These are phyloP conservation scores for Pelargonium cotyledonis DNA, from an alignment of 441 rosid genomes.

Conservation along the genomic window DNA sequence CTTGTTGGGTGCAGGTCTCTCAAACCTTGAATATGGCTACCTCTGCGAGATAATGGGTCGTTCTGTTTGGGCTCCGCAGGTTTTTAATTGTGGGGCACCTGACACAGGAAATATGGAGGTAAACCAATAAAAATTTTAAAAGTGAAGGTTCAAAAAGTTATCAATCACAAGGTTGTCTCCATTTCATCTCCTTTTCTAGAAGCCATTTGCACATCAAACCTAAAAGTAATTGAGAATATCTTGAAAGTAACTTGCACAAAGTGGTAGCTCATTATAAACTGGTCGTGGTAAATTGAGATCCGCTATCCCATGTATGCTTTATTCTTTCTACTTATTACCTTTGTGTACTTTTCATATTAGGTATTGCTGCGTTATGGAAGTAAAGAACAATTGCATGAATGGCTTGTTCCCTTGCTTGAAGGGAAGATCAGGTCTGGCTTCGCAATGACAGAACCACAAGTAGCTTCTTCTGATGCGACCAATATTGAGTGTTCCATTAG, in stretches of 20 bases:
- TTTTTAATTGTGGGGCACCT: constrained; percentile 95
- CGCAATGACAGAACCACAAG: constrained; percentile 99
- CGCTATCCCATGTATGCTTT: not conserved
- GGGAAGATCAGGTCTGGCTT: constrained; percentile 96
- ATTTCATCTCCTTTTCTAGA: too few species aligned
- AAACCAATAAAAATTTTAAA: constrained; percentile 17
- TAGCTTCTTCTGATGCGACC: constrained; percentile 98
- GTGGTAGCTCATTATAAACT: not conserved
- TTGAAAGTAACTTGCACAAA: not conserved
- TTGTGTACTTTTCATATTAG: constrained; percentile 30
- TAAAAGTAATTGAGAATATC: too few species aligned
- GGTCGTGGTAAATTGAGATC: not conserved
- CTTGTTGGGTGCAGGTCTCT: constrained; percentile 82
- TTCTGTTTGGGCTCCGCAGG: constrained; percentile 92
- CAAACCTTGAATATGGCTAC: constrained; percentile 91
- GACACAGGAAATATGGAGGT: constrained; percentile 99
- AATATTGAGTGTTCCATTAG: constrained; percentile 88
- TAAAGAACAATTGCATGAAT: constrained; percentile 74
- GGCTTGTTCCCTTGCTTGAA: constrained; percentile 91
- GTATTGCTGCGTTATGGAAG: constrained; percentile 86
- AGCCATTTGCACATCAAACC: too few species aligned
- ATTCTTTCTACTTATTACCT: not conserved
- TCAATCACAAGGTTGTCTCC: too few species aligned
- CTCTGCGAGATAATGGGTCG: constrained; percentile 98
- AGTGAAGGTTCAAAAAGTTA: not conserved